phyloP scores from a whole-genome alignment of 352 stramenopile species.

The Phytophthora pinifolia region DNA sequence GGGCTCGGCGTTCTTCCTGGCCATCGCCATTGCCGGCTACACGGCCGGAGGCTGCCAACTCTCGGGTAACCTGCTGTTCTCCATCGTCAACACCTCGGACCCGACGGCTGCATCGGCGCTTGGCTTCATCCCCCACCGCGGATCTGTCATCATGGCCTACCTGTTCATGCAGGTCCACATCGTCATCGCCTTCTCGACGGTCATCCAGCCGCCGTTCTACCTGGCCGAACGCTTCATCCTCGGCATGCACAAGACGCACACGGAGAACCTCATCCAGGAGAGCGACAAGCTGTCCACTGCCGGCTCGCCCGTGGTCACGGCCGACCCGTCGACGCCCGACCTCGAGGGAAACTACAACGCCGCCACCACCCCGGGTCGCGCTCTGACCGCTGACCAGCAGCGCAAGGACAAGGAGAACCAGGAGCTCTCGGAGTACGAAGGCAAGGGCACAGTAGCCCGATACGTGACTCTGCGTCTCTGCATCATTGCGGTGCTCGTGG shows the following conservation, averaged over 20 bases:
- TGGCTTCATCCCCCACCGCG: constrained; percentile 29
- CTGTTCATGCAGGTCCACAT: constrained; percentile 40
- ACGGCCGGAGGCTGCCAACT: constrained; percentile 38
- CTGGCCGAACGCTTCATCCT: constrained; percentile 40
- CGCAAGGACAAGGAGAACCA: constrained; percentile 24
- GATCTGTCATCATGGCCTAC: constrained; percentile 30
- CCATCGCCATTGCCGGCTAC: constrained; percentile 35
- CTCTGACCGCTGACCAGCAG: constrained; percentile 13
- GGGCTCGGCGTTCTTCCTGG: constrained; percentile 38
- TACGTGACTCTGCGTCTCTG: constrained; percentile 32
- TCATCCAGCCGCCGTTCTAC: constrained; percentile 41
- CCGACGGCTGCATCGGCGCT: constrained; percentile 18
- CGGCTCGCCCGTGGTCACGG: constrained; percentile 12
- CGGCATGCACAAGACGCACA: constrained; percentile 34
- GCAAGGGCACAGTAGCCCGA: constrained; percentile 14
- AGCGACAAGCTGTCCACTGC: constrained; percentile 30
- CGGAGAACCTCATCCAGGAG: constrained; percentile 1
- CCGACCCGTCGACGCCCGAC: constrained; percentile 16
- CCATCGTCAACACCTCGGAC: constrained; percentile 25
- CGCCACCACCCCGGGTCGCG: constrained; percentile 6
- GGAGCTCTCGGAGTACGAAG: constrained; percentile 22
- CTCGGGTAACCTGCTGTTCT: constrained; percentile 32
- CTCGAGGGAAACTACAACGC: constrained; percentile 31
- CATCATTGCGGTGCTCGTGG: constrained; percentile 27
- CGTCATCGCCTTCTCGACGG: constrained; percentile 43